phyloP scores from a whole-genome alignment of 192 early-diverging fungal species.

The Gigaspora rosea region DNA sequence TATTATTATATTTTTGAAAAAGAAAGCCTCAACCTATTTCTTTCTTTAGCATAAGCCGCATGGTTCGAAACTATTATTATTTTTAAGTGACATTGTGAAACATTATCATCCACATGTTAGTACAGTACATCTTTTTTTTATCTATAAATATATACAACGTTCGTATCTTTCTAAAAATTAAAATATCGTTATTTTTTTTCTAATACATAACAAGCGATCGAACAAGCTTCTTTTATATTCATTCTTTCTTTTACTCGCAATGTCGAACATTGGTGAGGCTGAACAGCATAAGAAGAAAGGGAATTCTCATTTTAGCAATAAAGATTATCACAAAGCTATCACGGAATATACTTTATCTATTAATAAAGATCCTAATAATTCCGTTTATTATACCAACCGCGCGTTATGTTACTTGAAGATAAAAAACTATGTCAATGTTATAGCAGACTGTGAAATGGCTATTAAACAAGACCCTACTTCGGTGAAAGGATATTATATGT shows the following conservation, averaged over 20 bases:
- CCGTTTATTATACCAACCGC: slow-evolving; percentile 81
- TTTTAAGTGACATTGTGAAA: too few relatives aligned
- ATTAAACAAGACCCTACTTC: slow-evolving; percentile 65
- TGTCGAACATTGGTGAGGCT: slow-evolving; percentile 33
- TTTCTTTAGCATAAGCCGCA: too few relatives aligned
- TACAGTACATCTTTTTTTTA: too few relatives aligned
- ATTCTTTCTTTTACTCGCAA: neutral
- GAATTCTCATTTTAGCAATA: slow-evolving; percentile 59
- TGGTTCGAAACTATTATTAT: too few relatives aligned
- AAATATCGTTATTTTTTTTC: too few relatives aligned
- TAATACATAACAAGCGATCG: too few relatives aligned
- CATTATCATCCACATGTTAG: too few relatives aligned
- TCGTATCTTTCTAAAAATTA: too few relatives aligned
- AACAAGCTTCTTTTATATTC: too few relatives aligned
- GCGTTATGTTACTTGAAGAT: slow-evolving; percentile 75
- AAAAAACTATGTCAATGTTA: slow-evolving; percentile 54
- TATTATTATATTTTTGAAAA: too few relatives aligned
- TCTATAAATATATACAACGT: too few relatives aligned
- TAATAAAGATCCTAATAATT: slow-evolving; percentile 61
- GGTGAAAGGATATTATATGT: slow-evolving; percentile 75
- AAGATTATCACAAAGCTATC: slow-evolving; percentile 66
- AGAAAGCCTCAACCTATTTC: too few relatives aligned
- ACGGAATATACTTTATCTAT: slow-evolving; percentile 77
- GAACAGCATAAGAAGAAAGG: slow-evolving; percentile 60
- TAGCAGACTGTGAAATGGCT: slow-evolving; percentile 65